Evolutionary conservation across 169 alveolate genomes (phyloP).

Genomic region (Eimeria sp.): DNA sequence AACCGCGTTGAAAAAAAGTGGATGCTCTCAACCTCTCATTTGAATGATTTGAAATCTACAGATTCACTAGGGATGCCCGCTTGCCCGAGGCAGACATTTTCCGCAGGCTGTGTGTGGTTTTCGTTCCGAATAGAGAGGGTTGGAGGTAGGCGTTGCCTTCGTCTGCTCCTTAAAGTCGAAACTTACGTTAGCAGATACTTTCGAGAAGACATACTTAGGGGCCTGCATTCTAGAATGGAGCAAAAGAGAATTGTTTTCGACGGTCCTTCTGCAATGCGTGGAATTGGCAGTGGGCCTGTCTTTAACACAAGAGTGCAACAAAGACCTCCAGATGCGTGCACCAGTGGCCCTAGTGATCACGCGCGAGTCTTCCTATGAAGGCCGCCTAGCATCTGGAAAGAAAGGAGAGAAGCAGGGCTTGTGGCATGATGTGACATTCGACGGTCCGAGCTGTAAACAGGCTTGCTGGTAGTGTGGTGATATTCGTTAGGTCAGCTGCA

Average conservation of each 20-base stretch:
- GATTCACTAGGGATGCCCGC: background rate
- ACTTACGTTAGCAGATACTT: background rate
- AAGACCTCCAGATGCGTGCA: background rate
- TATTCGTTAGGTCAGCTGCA: background rate
- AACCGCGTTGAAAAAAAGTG: background rate
- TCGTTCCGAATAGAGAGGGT: background rate
- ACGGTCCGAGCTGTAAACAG: background rate
- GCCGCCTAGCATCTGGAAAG: background rate
- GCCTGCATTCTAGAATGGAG: background rate
- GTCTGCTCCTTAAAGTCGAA: background rate
- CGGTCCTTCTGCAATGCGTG: background rate
- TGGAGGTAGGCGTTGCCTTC: background rate
- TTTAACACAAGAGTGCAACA: too few species aligned
- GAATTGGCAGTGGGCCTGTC: background rate
- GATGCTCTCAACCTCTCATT: background rate
- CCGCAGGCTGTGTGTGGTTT: background rate
- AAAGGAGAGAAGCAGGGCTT: background rate
- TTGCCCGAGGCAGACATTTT: background rate
- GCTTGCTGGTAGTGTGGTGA: background rate
- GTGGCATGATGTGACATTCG: background rate
- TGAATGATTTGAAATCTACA: background rate
- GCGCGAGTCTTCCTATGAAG: background rate
- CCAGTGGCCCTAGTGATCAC: background rate
- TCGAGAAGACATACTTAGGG: background rate
- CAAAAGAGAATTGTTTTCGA: background rate